phyloP scores from a whole-genome alignment of 805 yeast species.

The Wickerhamiella kurtzmanii region DNA sequence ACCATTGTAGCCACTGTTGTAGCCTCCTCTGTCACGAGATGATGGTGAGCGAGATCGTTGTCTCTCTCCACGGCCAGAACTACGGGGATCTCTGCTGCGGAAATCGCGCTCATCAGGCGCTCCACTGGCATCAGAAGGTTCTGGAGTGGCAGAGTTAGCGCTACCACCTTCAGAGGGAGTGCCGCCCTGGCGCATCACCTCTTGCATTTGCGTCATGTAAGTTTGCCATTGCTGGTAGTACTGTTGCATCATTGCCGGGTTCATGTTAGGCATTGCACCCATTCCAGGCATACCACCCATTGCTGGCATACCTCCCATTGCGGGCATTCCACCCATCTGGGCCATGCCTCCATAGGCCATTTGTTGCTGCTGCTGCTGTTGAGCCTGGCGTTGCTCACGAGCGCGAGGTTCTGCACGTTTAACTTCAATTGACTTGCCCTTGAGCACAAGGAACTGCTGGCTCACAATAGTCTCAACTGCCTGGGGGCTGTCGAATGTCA shows the following conservation, averaged over 20 bases:
- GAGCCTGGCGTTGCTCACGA: conserved; percentile 1
- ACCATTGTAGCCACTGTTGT: conserved; percentile 5
- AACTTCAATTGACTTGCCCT: conserved; percentile 50
- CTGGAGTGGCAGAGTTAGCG: too few species aligned
- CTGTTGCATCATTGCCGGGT: conserved; percentile 31
- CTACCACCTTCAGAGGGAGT: conserved; percentile 4
- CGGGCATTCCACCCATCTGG: not conserved
- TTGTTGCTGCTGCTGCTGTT: not conserved
- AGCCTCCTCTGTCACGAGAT: not conserved
- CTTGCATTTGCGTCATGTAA: conserved; percentile 29
- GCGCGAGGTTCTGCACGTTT: conserved; percentile 32
- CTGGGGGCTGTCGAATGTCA: conserved; percentile 86
- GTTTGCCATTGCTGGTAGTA: conserved; percentile 31
- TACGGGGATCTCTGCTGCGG: not conserved
- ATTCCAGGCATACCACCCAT: not conserved
- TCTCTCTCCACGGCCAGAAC: not conserved
- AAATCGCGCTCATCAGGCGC: conserved; percentile 1
- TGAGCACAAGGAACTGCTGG: conserved; percentile 66
- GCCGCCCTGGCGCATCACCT: conserved; percentile 22
- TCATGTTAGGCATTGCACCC: conserved; percentile 23
- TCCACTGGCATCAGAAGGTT: not conserved
- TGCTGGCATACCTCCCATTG: not conserved
- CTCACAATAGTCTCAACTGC: conserved; percentile 84
- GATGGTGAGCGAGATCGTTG: conserved; percentile 5
- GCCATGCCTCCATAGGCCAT: not conserved